Conservation (phyloP, 768 basidiomycete species). For the Tulasnella sp. region DNA sequence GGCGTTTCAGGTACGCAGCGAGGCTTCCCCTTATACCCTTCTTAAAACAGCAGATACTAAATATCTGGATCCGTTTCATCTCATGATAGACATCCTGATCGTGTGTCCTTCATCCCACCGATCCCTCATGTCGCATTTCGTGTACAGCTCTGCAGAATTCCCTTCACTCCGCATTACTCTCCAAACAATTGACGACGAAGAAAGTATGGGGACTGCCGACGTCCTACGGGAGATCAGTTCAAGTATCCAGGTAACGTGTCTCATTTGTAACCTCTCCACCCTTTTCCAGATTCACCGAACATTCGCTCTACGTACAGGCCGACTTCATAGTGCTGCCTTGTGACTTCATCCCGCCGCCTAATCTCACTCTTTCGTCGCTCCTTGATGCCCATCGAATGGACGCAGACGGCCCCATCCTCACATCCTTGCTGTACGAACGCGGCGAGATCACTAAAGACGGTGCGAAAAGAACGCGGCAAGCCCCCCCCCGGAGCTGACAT, state of each 20-base stretch:
- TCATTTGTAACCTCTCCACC: neutral
- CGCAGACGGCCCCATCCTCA: constrained; percentile 54
- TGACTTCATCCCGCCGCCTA: constrained; percentile 78
- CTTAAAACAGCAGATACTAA: neutral
- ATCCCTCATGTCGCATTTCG: constrained; percentile 72
- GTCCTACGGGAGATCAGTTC: constrained; percentile 72
- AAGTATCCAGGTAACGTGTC: constrained; percentile 54
- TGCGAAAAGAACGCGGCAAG: neutral
- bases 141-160: constrained; percentile 63
- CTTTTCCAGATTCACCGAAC: neutral
- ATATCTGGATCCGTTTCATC: neutral
- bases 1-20: constrained; percentile 68
- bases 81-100: constrained; percentile 69
- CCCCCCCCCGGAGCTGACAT: neutral
- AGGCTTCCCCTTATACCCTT: constrained; percentile 5
- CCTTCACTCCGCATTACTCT: constrained; percentile 70
- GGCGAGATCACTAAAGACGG: constrained; percentile 31
- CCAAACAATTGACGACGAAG: constrained; percentile 74
- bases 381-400: constrained; percentile 82
- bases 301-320: constrained; percentile 37
- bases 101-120: constrained; percentile 80
- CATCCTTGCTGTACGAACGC: constrained; percentile 41
- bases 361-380: constrained; percentile 63
- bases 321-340: constrained; percentile 91
- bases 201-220: constrained; percentile 66